Evolutionary conservation across 257 asterid genomes (phyloP).

Genomic region (Agastache rugosa): DNA sequence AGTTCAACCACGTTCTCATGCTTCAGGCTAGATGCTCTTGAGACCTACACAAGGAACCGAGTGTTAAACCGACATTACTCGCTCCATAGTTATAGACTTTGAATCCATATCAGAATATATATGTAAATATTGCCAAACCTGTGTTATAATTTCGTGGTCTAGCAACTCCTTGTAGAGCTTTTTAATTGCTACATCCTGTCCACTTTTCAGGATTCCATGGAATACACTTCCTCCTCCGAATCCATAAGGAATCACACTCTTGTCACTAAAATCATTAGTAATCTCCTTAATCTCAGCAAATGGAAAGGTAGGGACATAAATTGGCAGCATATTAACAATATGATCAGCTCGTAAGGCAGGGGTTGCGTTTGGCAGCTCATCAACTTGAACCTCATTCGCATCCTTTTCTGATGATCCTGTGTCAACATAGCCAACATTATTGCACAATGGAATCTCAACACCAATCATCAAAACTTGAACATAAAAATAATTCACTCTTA

Average conservation of each 20-base stretch:
- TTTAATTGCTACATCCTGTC: too few species aligned
- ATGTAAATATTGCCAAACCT: conserved; percentile 11
- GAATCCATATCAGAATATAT: too few species aligned
- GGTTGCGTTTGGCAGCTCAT: not conserved
- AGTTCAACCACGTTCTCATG: conserved; percentile 61
- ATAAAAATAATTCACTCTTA: not conserved
- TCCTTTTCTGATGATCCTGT: not conserved
- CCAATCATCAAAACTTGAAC: not conserved
- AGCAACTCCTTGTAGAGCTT: too few species aligned
- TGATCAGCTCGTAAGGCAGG: not conserved
- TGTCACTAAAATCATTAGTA: not conserved
- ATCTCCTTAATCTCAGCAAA: not conserved
- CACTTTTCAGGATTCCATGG: not conserved
- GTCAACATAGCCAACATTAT: not conserved
- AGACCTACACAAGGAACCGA: too few species aligned
- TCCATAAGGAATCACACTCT: not conserved
- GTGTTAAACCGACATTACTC: too few species aligned
- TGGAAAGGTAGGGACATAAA: not conserved
- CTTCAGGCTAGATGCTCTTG: conserved; percentile 56
- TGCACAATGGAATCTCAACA: too few species aligned
- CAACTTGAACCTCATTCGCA: not conserved
- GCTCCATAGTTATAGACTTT: too few species aligned
- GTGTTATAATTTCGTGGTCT: not conserved
- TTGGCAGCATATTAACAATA: not conserved
- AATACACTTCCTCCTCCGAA: not conserved